phyloP scores from a whole-genome alignment of 257 asterid species.

The Solanum phureja region DNA sequence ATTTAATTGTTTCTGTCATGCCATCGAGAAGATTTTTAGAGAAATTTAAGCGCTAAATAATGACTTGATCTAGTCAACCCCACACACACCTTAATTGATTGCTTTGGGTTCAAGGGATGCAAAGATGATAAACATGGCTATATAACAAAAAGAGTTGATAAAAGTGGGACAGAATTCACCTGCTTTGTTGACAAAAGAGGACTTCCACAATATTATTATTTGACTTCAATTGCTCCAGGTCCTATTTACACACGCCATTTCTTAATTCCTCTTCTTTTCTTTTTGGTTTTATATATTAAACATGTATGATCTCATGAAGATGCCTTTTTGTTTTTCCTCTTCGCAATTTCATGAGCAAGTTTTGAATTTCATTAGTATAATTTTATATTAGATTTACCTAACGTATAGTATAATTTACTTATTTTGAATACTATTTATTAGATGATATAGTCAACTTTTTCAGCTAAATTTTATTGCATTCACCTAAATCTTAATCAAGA shows the following conservation, averaged over 20 bases:
- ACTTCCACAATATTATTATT: background rate
- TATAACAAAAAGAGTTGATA: constrained; percentile 7
- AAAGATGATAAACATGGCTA: constrained; percentile 11
- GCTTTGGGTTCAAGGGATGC: background rate
- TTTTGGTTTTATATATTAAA: background rate
- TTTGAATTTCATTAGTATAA: background rate
- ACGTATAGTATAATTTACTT: background rate
- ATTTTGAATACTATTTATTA: background rate
- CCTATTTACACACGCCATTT: background rate
- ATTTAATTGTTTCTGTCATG: background rate
- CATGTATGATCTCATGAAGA: background rate
- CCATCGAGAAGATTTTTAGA: background rate
- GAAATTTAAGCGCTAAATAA: background rate
- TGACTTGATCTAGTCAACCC: constrained; percentile 7
- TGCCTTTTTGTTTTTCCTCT: background rate
- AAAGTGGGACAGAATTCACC: constrained; percentile 19
- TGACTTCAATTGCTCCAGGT: background rate
- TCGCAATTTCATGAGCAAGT: background rate
- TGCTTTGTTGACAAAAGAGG: constrained; percentile 44
- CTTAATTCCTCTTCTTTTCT: background rate
- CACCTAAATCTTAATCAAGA: background rate
- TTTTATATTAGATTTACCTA: background rate
- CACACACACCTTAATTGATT: background rate
- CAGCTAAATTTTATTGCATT: background rate
- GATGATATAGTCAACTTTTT: background rate